Evolutionary conservation across 176 grass and related monocot species (phyloP).

Genomic region (Alopecurus myosuroides): DNA sequence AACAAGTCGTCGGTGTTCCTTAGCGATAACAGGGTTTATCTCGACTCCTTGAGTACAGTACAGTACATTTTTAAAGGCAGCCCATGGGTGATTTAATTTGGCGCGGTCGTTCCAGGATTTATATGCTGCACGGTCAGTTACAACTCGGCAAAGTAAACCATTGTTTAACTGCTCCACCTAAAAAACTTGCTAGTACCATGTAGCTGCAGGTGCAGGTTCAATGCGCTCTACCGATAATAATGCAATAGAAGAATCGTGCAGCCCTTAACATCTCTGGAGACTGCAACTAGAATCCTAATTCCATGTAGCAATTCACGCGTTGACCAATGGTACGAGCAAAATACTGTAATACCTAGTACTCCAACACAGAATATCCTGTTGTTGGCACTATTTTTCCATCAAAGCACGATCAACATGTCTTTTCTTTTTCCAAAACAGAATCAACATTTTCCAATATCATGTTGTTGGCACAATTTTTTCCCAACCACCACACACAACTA

Average conservation of each 20-base stretch:
- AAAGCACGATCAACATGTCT: neutral
- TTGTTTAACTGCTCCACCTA: slow-evolving; percentile 23
- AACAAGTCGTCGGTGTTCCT: neutral
- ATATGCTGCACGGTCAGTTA: neutral
- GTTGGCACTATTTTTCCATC: neutral
- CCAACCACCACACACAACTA: neutral
- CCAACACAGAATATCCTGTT: neutral
- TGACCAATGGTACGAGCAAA: neutral
- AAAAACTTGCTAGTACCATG: slow-evolving; percentile 20
- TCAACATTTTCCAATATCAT: neutral
- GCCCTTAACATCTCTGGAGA: neutral
- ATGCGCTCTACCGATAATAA: neutral
- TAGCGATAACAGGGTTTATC: neutral
- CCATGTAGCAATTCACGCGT: neutral
- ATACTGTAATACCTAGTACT: too few relatives aligned
- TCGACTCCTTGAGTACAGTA: neutral
- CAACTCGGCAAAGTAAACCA: neutral
- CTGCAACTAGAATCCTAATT: neutral
- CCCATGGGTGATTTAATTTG: neutral
- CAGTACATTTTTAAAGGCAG: neutral
- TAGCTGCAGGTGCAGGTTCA: neutral
- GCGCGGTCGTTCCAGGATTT: neutral
- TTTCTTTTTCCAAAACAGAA: neutral
- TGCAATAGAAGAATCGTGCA: neutral
- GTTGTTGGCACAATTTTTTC: neutral